phyloP scores from a whole-genome alignment of 495 filamentous ascomycete genomes.

The Pseudoneurospora amorphoporcata region DNA sequence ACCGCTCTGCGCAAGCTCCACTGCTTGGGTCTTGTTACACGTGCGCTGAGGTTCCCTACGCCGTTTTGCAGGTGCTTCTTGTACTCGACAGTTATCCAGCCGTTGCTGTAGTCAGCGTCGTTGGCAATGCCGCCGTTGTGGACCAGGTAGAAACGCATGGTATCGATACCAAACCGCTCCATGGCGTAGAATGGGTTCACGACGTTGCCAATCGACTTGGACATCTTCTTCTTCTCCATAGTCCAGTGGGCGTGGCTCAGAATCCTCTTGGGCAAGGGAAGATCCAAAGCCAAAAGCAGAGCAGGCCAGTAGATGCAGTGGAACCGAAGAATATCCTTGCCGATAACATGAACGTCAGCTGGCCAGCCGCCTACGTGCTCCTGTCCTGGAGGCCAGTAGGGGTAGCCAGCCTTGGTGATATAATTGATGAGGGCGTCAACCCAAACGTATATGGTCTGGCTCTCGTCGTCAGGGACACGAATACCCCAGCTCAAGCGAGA shows the following conservation, averaged over 20 bases:
- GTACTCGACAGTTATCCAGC: constrained; percentile 62
- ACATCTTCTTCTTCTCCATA: constrained; percentile 82
- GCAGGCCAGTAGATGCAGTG: constrained; percentile 98
- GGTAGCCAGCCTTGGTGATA: constrained; percentile 77
- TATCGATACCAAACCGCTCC: constrained; percentile 77
- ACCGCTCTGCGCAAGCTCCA: constrained; percentile 55
- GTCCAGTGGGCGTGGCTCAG: constrained; percentile 94
- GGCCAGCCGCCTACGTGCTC: constrained; percentile 63
- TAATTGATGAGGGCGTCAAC: constrained; percentile 94
- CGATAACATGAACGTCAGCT: constrained; percentile 81
- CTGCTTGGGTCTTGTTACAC: constrained; percentile 54
- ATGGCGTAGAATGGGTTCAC: constrained; percentile 93
- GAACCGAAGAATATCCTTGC: constrained; percentile 93
- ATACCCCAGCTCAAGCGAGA: constrained; percentile 83
- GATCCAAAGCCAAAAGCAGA: constrained; percentile 77
- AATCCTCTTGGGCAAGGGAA: constrained; percentile 72
- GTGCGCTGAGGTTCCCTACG: constrained; percentile 67
- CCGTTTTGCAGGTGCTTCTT: constrained; percentile 63
- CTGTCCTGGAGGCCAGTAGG: constrained; percentile 53
- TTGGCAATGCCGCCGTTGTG: constrained; percentile 61
- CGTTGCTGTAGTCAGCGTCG: constrained; percentile 79
- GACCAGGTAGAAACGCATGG: constrained; percentile 78
- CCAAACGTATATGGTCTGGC: constrained; percentile 97
- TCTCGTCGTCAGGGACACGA: constrained; percentile 69
- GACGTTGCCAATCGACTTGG: constrained; percentile 87